Base-by-base conservation (phyloP, 2,329 filamentous ascomycete species). In the Trichoderma atroviride region DNA sequence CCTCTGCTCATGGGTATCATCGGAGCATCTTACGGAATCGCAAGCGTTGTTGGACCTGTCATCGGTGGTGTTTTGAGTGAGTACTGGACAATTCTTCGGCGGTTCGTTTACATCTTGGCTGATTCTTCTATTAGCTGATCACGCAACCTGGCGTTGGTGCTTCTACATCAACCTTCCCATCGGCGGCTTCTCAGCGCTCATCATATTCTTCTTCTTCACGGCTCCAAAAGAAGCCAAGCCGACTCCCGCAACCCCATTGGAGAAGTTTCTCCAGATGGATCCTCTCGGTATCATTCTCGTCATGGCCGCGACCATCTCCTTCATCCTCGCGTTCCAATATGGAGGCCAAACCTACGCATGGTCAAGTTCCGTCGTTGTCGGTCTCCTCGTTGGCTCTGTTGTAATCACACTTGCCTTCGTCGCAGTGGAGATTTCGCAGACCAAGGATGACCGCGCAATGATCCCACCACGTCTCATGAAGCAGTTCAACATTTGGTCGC, bases 241-340 rank as follows among this genome's bases (percentile, higher is more conserved):
- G 3, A 75, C 72, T n/a, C 55, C 78, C 64, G 76, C 80, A 2
- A 72, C 79, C 2, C 33, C 55, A 33, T 11, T 53, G 9, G 16
- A 52, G 11, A 52, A 35, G 24, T 33, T 64, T n/a, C 29, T 53
- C 5, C 40, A 33, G 16, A 52, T 64, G 27, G 72, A 74, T 40
- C 72, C 70, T 24, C 22, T 73, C 4, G 75, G 75, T 11, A 71
- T 68, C 37, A 14, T 72, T 4, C 47, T 76, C 3, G 71, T 76
- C 59, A 62, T 75, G 68, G 69, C 71, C 0, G 69, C 79, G 5
- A 79, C 83, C 14, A 73, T 83, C 56, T 84, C 82, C 70, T 78
- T 84, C 11, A 72, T 85, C 0, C 75, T 85, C 11, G 82, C 82
- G 16, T 75, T 85, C 5, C 81, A 84, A 64, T 84, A 81, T 80